A percentile compares a stretch with the other conserved stretches of the same genome.
phyloP scores from a whole-genome alignment of 2,329 filamentous ascomycete genomes.

The Ploettnerulaceae sp. region DNA sequence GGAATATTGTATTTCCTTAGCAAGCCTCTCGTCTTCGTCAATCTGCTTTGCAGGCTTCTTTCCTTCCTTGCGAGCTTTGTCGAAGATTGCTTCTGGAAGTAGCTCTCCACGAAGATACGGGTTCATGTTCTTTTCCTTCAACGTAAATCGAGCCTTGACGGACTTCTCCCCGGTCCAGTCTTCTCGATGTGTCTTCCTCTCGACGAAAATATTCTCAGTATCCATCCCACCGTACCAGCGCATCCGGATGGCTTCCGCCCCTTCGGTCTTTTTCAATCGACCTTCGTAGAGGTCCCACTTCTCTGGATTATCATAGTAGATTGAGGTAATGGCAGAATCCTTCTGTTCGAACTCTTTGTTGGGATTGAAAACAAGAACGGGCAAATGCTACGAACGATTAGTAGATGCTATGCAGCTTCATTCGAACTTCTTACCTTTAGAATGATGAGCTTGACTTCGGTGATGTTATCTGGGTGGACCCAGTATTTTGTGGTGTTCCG shows the following conservation, averaged over 20 bases:
- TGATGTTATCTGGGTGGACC: slow-evolving; percentile 98
- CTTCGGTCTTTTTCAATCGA: slow-evolving; percentile 94
- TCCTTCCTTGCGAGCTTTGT: slow-evolving; percentile 91
- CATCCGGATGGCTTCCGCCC: slow-evolving; percentile 91
- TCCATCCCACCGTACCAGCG: slow-evolving; percentile 98
- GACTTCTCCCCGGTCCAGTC: slow-evolving; percentile 99
- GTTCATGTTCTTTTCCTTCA: slow-evolving; percentile 98
- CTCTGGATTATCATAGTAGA: slow-evolving; percentile 95
- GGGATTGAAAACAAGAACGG: slow-evolving; percentile 93
- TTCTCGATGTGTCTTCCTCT: slow-evolving; percentile 96
- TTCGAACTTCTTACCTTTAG: slow-evolving; percentile 56
- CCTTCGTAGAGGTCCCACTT: slow-evolving; percentile 94
- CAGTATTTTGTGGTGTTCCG: slow-evolving; percentile 99
- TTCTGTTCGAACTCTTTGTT: slow-evolving; percentile 91
- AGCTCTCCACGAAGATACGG: slow-evolving; percentile 79
- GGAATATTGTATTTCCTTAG: slow-evolving; percentile 89
- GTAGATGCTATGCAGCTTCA: not conserved
- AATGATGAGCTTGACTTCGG: slow-evolving; percentile 95
- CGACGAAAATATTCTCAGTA: slow-evolving; percentile 90
- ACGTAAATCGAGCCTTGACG: slow-evolving; percentile 90
- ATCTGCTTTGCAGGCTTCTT: slow-evolving; percentile 93
- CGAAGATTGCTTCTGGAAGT: slow-evolving; percentile 83
- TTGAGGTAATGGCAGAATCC: slow-evolving; percentile 93
- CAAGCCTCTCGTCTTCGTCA: slow-evolving; percentile 82
- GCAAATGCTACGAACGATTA: slow-evolving; percentile 61